Base-by-base conservation (phyloP, 306 rosid species). In the Inga laurina region DNA sequence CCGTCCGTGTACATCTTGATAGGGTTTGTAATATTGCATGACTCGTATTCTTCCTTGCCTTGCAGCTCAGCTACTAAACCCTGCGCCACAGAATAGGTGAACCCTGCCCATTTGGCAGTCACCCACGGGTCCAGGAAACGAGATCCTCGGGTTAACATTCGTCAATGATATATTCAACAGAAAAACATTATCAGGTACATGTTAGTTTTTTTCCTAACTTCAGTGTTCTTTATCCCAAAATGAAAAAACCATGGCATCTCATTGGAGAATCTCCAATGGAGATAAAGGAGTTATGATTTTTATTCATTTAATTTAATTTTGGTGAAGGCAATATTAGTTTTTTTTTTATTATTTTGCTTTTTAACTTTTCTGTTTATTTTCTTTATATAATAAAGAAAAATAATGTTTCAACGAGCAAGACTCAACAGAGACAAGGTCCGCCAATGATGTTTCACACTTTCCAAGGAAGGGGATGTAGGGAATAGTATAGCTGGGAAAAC, bases 1-100 rank as follows among this genome's bases (percentile, higher is more conserved):
- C 97, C 97, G 80, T 91, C 97, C 0, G 84, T 87, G 83, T 91
- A 93, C 95, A 88, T 88, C 78, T 56, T 86, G 75, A 88, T 91
- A 8, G 93, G 93, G 35, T 89, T 93, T 27, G 89, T 87, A 44
- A 88, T 75, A 84, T 93, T 83, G 64, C 98, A 93, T 12, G 93
- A 83, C 49, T 90, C 93, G n/a, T 90, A 95, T 61, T 91, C 98
- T 80, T 91, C 89, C 76, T 37, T 89, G 82, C 92, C 87, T 4
- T 71, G 69, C 84, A 93, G 65, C 86, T 95, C 97, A 0, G 88
- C 92, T 0, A 95, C 77, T 9, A 79, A 43, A 11, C 97, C 97
- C 37, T 88, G 85, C 3, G 89, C 91, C 73, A 79, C 85, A 0
- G 97, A 90, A 93, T 94, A 94, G 44, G 97, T 59, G 22, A 94